A percentile compares a stretch with the other conserved stretches of the same genome.
Conservation (phyloP, 371 early-diverging fungal genomes). For the Mortierella sp. region DNA sequence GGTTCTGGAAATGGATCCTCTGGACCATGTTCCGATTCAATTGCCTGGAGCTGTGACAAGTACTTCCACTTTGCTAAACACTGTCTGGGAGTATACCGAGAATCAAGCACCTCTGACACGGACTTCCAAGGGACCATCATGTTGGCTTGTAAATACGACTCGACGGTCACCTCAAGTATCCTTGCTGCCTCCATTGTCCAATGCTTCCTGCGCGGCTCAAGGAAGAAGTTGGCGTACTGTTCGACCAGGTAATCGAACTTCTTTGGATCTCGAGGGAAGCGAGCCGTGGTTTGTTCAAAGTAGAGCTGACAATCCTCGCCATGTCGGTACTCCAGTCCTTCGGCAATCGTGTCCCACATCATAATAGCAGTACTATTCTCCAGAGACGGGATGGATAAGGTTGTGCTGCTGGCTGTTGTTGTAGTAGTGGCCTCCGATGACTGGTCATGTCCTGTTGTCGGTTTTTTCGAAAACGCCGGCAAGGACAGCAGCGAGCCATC, state of each 20-base stretch:
- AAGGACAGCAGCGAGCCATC: slow-evolving; percentile 11
- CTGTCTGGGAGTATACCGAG: slow-evolving; percentile 23
- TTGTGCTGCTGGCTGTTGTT: background rate
- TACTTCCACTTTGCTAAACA: slow-evolving; percentile 27
- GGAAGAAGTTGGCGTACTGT: slow-evolving; percentile 18
- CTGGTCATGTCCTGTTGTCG: background rate
- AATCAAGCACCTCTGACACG: slow-evolving; percentile 13
- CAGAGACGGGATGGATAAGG: no score
- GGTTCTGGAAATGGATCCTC: background rate
- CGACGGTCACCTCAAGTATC: slow-evolving; percentile 18
- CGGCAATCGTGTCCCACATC: slow-evolving; percentile 50
- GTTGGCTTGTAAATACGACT: slow-evolving; percentile 7
- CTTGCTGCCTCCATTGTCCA: slow-evolving; percentile 28
- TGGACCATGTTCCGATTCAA: background rate
- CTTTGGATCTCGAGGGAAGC: slow-evolving; percentile 37
- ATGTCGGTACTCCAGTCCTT: slow-evolving; percentile 48
- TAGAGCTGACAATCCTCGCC: slow-evolving; percentile 42
- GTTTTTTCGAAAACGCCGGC: background rate
- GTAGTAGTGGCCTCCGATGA: background rate
- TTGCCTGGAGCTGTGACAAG: slow-evolving; percentile 34
- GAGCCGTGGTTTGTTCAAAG: slow-evolving; percentile 26
- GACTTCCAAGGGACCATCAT: slow-evolving; percentile 18
- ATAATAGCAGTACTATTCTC: background rate
- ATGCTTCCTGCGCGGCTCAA: slow-evolving; percentile 6
- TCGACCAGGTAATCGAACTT: slow-evolving; percentile 17